Base-by-base conservation (phyloP, 2,329 filamentous ascomycete genomes). In the Myriosclerotinia scirpicola region DNA sequence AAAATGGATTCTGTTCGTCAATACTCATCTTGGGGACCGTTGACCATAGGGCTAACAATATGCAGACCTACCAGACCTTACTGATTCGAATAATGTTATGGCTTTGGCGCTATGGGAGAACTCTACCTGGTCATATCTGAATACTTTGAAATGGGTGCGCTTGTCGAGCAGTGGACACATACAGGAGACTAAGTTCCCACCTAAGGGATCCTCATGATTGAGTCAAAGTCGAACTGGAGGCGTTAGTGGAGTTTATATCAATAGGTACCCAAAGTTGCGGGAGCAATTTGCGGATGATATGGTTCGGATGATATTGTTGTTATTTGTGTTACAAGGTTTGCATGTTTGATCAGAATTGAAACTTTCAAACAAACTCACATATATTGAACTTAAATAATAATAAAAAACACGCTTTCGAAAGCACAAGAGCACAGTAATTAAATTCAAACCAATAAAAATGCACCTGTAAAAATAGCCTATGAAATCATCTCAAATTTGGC, bases 91-190 rank as follows among this genome's bases (percentile, higher is more conserved):
- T 58, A 92, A 88, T 71, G 79, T 91, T 62, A 79, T 83, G 67
- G 83, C 85, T 71, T 78, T 98, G 52, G 84, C 86, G 69, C 82
- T 83, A 30, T 98, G 93, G 92, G 90, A 92, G 92, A 90, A 92
- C 70, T 90, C 91, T 5, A 85, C 90, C 36, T 98, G 94, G 94
- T 84, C 90, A 11, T 89, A 90, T 73, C 83, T 97, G 69, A 86
- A 88, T 44, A 89, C 85, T 11, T 77, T 97, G 71, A 86, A 88
- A 68, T 98, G 93, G 83, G 83, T 92, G 68, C 88, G 92, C 69
- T 81, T 97, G 66, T 84, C 85, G 5, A 86, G 83, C 66, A 82
- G 84, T 40, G 92, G 92, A 5, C 80, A 78, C 15, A 83, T 87
- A 69, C 85, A 87, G 73, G 80, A 87, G n/a, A 90, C 90, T 34